Percentiles rank a stretch among this genome's conserved stretches.
These are phyloP conservation scores for Pseudopyrenochaeta lycopersici DNA, from an alignment of 2,329 filamentous ascomycete species.

Conservation along the genomic window DNA sequence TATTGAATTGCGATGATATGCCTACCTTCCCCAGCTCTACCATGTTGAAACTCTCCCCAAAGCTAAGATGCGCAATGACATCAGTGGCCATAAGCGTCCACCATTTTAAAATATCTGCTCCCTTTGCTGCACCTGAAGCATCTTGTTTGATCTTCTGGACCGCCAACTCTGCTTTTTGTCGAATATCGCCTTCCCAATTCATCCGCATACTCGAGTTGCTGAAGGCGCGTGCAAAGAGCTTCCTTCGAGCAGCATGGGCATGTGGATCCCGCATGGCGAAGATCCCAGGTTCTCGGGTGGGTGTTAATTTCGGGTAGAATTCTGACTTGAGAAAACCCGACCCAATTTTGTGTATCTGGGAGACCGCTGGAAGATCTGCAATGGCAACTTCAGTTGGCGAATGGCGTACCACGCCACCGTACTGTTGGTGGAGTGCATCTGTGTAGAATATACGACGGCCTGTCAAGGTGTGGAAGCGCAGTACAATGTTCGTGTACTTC, in stretches of 20 bases:
- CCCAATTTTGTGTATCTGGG: constrained; percentile 46
- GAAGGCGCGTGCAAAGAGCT: constrained; percentile 48
- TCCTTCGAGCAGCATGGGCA: constrained; percentile 46
- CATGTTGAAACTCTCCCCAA: constrained; percentile 52
- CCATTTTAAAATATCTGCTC: constrained; percentile 49
- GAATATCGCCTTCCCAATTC: constrained; percentile 49
- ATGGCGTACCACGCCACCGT: constrained; percentile 39
- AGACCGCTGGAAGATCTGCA: constrained; percentile 26
- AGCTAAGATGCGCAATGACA: constrained; percentile 49
- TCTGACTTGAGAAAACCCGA: constrained; percentile 52
- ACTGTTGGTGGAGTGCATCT: constrained; percentile 45
- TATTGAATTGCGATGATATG: background rate
- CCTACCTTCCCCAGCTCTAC: constrained; percentile 46
- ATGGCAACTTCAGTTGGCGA: constrained; percentile 34
- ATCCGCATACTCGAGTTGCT: constrained; percentile 45
- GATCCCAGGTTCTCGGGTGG: constrained; percentile 37
- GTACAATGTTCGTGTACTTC: constrained; percentile 37
- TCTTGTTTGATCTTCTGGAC: constrained; percentile 41
- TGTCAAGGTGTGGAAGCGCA: constrained; percentile 48
- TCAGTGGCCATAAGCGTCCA: constrained; percentile 53
- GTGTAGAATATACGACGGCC: constrained; percentile 52
- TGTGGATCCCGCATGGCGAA: constrained; percentile 51
- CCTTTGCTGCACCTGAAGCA: constrained; percentile 22
- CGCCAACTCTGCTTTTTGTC: constrained; percentile 42
- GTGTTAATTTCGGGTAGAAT: constrained; percentile 48